Evolutionary conservation across 140 eudicot species (phyloP).

Genomic region (Senecio squalidus): DNA sequence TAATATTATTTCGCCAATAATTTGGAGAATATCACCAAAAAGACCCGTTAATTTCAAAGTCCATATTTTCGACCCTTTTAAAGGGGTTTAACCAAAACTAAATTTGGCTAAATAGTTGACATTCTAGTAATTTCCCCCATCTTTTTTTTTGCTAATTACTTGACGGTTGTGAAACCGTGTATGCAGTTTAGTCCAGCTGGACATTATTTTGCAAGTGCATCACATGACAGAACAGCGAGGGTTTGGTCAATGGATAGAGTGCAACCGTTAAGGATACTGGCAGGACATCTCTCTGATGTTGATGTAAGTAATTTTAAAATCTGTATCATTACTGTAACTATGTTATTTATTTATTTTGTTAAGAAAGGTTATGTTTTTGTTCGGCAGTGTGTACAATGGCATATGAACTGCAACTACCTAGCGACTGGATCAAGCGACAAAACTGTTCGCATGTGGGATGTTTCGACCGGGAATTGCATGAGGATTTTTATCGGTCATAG

Average conservation of each 20-base stretch:
- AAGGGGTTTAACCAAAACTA: too few species aligned
- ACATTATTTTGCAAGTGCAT: constrained; percentile 94
- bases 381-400: constrained; percentile 95
- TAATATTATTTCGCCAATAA: too few species aligned
- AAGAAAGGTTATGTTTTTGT: not conserved
- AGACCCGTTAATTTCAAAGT: too few species aligned
- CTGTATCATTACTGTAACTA: too few species aligned
- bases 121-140: constrained; percentile 34
- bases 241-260: constrained; percentile 93
- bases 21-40: too few species aligned
- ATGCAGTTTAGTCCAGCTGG: constrained; percentile 97
- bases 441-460: constrained; percentile 95
- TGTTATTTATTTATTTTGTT: not conserved
- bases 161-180: not conserved
- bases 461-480: constrained; percentile 85
- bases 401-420: constrained; percentile 86
- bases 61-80: too few species aligned
- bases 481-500: constrained; percentile 94
- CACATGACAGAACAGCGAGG: constrained; percentile 98
- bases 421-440: constrained; percentile 99
- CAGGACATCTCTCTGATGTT: constrained; percentile 97
- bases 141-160: not conserved
- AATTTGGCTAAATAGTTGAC: not conserved
- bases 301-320: constrained; percentile 80
- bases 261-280: constrained; percentile 88